A percentile compares a stretch with the other conserved stretches of the same genome.
These are phyloP conservation scores for Cladobotryum mycophilum DNA, from an alignment of 2,329 filamentous ascomycete genomes.

Conservation along the genomic window DNA sequence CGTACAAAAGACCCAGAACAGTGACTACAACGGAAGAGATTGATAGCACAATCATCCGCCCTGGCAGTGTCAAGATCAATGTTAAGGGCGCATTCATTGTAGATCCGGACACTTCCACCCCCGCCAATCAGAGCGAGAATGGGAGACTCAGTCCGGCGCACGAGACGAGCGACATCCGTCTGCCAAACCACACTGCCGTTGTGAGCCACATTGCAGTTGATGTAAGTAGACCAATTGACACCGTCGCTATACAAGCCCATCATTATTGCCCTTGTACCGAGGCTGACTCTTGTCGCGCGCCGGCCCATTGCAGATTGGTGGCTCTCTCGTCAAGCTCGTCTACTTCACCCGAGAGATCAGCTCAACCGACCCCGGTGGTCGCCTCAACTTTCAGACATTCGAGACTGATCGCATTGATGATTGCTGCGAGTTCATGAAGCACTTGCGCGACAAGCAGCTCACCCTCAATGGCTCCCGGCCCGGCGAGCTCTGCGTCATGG, in stretches of 20 bases:
- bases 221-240: conserved; percentile 47
- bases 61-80: conserved; percentile 82
- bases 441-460: conserved; percentile 76
- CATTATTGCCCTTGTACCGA: neutral
- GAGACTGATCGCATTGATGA: conserved; percentile 93
- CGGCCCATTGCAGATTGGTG: conserved; percentile 65
- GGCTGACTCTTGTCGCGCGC: neutral
- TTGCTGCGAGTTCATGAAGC: conserved; percentile 85
- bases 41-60: conserved; percentile 54
- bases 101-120: conserved; percentile 62
- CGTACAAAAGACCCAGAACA: conserved; percentile 20
- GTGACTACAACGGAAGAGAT: conserved; percentile 51
- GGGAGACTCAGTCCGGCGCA: conserved; percentile 44
- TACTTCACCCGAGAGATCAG: conserved; percentile 90
- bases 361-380: conserved; percentile 73
- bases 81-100: conserved; percentile 96
- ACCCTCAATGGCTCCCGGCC: conserved; percentile 65
- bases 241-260: neutral
- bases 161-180: conserved; percentile 87
- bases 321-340: conserved; percentile 90
- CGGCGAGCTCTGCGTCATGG: conserved; percentile 81
- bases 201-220: conserved; percentile 97
- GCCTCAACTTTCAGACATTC: conserved; percentile 92
- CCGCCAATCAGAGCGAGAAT: conserved; percentile 34
- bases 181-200: conserved; percentile 90